Conservation (phyloP, 345 rosid species). For the Syzygium oleosum region DNA sequence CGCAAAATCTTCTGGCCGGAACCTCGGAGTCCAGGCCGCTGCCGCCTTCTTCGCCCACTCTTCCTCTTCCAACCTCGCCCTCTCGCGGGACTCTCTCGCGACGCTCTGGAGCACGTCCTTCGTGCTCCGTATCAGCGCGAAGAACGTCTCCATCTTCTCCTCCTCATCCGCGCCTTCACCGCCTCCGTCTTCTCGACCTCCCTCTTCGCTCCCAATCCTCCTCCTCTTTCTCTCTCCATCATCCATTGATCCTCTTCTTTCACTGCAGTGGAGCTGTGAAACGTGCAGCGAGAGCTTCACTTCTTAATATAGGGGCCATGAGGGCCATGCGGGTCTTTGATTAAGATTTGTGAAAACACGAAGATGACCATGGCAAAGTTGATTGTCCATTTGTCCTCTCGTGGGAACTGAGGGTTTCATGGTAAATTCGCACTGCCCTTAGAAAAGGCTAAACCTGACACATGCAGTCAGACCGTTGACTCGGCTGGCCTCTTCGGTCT, state of each 20-base stretch:
- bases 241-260: not conserved
- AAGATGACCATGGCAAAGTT: not conserved
- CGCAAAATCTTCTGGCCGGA: slow-evolving; percentile 15
- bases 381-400: not conserved
- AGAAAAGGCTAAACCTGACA: not conserved
- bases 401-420: not conserved
- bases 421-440: not conserved
- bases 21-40: slow-evolving; percentile 11
- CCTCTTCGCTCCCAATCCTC: slow-evolving; percentile 3
- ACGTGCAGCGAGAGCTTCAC: not conserved
- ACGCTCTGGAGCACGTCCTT: slow-evolving; percentile 11
- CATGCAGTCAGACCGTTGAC: not conserved
- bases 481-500: not conserved
- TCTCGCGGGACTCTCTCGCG: not conserved
- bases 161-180: slow-evolving; percentile 5
- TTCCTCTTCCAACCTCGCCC: not conserved
- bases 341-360: not conserved
- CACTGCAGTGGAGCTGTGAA: not conserved
- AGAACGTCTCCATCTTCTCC: slow-evolving; percentile 20
- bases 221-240: slow-evolving; percentile 2
- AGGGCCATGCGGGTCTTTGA: not conserved
- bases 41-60: not conserved
- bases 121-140: slow-evolving; percentile 18
- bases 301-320: not conserved
- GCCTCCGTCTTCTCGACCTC: not conserved